Percentiles rank a stretch among this genome's conserved stretches.
phyloP scores from a whole-genome alignment of 2,329 filamentous ascomycete genomes.

The Trichoderma sp. region DNA sequence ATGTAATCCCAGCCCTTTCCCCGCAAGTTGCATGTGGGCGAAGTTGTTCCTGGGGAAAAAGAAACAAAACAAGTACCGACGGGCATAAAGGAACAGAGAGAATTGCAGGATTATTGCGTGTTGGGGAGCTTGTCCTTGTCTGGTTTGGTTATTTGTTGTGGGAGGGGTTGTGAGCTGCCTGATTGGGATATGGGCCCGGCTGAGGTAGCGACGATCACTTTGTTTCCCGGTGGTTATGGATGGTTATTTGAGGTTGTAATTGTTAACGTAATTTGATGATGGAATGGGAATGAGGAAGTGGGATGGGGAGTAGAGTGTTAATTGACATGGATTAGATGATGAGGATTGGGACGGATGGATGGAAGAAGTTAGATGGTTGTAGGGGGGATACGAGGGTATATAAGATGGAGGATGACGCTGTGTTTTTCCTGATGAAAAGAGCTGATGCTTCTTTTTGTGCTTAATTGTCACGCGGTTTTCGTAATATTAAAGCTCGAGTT shows the following conservation, averaged over 20 bases:
- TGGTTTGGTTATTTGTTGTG: background rate
- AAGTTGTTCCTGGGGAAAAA: background rate
- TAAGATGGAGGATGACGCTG: background rate
- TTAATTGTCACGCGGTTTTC: background rate
- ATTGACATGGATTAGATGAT: background rate
- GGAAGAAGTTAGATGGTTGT: background rate
- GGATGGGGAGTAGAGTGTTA: background rate
- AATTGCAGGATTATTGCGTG: background rate
- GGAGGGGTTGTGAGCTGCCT: conserved; percentile 1
- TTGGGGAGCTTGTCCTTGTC: background rate
- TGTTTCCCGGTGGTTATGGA: background rate
- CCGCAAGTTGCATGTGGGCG: background rate
- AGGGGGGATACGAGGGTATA: background rate
- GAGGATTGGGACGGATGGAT: background rate
- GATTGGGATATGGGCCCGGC: conserved; percentile 1
- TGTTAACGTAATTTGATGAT: background rate
- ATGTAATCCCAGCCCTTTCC: background rate
- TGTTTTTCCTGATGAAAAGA: background rate
- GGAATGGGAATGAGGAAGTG: background rate
- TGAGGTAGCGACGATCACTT: background rate
- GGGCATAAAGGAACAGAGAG: background rate
- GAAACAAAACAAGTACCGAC: background rate
- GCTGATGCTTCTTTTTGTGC: background rate
- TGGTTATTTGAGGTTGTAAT: background rate
- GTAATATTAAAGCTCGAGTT: background rate